A percentile compares a stretch with the other conserved stretches of the same genome.
These are phyloP conservation scores for Naganishia albida DNA, from an alignment of 1,284 basidiomycete genomes.

Conservation along the genomic window DNA sequence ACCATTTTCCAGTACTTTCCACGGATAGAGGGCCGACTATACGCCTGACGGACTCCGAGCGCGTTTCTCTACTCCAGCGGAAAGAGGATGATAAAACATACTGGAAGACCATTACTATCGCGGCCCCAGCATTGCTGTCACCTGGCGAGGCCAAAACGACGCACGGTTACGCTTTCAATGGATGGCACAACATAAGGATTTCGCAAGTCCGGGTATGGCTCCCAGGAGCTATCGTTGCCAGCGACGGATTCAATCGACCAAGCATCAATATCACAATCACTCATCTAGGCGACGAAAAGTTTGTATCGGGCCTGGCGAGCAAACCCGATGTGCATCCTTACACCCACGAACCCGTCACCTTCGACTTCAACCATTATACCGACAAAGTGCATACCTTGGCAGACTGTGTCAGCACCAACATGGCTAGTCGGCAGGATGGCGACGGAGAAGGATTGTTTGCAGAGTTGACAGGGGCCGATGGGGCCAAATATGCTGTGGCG, in stretches of 20 bases:
- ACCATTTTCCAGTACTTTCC: not conserved
- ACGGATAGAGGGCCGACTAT: not conserved
- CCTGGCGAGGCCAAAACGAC: not conserved
- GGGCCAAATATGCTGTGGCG: not conserved
- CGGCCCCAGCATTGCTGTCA: not conserved
- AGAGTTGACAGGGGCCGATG: not conserved
- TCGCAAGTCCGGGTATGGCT: constrained; percentile 7
- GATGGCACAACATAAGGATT: not conserved
- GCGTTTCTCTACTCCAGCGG: not conserved
- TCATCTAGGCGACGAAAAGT: constrained; percentile 3
- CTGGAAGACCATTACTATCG: not conserved
- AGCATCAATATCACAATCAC: not conserved
- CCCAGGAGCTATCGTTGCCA: not conserved
- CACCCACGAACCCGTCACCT: not conserved
- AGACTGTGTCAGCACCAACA: not conserved
- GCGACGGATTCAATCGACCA: not conserved
- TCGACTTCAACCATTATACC: not conserved
- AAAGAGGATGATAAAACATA: not conserved
- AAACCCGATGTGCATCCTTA: not conserved
- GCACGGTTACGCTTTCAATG: not conserved
- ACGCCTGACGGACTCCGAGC: not conserved
- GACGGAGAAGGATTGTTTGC: not conserved
- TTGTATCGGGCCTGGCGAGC: not conserved
- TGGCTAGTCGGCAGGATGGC: not conserved
- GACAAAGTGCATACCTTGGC: not conserved